These are phyloP conservation scores for Rhizomucor miehei DNA, from an alignment of 371 early-diverging fungal species.

Conservation along the genomic window DNA sequence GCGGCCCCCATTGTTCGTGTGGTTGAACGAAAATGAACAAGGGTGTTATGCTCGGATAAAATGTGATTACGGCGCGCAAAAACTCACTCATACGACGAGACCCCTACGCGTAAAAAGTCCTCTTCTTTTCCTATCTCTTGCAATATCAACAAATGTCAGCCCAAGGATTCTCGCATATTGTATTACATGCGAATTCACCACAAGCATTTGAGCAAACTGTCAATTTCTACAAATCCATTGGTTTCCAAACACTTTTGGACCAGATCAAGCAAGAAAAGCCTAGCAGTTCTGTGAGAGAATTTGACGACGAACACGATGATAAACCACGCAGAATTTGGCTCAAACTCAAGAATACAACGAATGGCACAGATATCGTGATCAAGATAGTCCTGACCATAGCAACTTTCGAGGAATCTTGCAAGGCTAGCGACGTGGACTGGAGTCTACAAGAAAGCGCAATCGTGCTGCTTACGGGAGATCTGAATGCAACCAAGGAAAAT, in stretches of 20 bases:
- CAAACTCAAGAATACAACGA: conserved; percentile 29
- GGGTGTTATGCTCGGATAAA: too few relatives aligned
- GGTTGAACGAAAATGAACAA: not conserved
- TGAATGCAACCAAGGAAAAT: conserved; percentile 30
- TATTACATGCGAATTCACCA: conserved; percentile 43
- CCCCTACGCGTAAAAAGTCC: too few relatives aligned
- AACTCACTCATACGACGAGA: too few relatives aligned
- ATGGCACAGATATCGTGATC: conserved; percentile 34
- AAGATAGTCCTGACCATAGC: conserved; percentile 31
- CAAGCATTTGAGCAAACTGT: conserved; percentile 34
- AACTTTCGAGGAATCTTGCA: not conserved
- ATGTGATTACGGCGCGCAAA: too few relatives aligned
- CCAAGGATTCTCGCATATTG: conserved; percentile 62
- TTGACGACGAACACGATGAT: conserved; percentile 7
- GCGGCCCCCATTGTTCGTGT: not conserved
- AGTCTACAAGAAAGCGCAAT: conserved; percentile 26
- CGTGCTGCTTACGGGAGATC: conserved; percentile 23
- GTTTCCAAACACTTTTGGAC: conserved; percentile 39
- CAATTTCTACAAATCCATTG: conserved; percentile 56
- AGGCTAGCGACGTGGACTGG: conserved; percentile 28
- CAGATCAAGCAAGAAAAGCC: conserved; percentile 1
- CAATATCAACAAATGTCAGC: not conserved
- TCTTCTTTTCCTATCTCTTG: not conserved
- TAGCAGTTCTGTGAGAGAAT: not conserved
- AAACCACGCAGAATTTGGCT: conserved; percentile 40